Evolutionary conservation across 2,329 filamentous ascomycete genomes (phyloP), one percentile per base, ranked within the genome.

Genomic region (Monilinia aucupariae): DNA sequence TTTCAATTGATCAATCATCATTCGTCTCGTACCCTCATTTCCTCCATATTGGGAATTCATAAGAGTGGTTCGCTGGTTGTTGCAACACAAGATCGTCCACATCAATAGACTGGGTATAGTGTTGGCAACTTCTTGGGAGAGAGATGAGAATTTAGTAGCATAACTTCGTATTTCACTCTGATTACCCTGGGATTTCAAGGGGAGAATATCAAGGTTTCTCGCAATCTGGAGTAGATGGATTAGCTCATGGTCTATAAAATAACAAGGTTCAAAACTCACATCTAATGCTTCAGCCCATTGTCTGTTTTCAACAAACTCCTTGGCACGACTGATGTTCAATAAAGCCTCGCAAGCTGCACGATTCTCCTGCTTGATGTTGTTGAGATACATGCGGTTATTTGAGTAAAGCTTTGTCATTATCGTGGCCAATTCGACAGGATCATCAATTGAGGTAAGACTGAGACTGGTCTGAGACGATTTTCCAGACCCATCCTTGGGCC

Each of bases 41-140:
- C 85, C 88, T 69, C 88, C 91, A 75, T 89, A 97, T 70, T 88
- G 84, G 34, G 87, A 86, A 64, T 81, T 82, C 62, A 83, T 82
- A 53, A 96, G 81, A 65, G 86, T 80, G 70, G 89, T 87, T 66
- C 90, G 85, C 76, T 96, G 88, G 63, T 86, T 84, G 56, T 88
- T 87, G 76, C 92, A 96, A 77, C 90, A 92, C 49, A 88, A 83
- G 68, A 99, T 91, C 56, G 91, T 91, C 94, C 94, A 97, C 78
- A 96, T 88, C 67, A 99, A 83, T 66, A 97, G 81, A 75, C 93
- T 91, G 22, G 93, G 93, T 70, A 97, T 87, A 72, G 94, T 96
- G 74, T 91, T 87, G 3, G 92, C 88, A 48, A 99, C 89, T 9
- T 92, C 85, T 68, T 91, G 85, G 4, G 91, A 85, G 48, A 96